Evolutionary conservation across 306 rosid genomes (phyloP).

Genomic region (Rosa chinensis): DNA sequence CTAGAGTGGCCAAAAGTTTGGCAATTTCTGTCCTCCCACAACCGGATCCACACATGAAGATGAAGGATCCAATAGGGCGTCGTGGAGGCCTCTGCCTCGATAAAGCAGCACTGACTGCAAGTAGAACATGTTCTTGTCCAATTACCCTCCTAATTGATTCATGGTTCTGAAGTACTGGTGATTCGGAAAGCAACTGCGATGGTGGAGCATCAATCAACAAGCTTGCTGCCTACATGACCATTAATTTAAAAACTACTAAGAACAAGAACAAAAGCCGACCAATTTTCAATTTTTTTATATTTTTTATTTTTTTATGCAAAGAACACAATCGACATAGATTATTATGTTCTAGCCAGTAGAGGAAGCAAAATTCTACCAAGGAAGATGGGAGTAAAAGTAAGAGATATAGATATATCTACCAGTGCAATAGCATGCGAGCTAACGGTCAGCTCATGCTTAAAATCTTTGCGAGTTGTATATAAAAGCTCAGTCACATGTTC

Average conservation of each 20-base stretch:
- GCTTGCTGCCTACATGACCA: slow-evolving; percentile 8
- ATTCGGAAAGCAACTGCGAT: slow-evolving; percentile 2
- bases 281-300: neutral
- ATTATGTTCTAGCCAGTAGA: neutral
- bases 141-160: slow-evolving; percentile 24
- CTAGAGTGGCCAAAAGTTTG: slow-evolving; percentile 14
- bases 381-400: neutral
- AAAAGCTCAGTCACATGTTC: slow-evolving; percentile 29
- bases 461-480: slow-evolving; percentile 22
- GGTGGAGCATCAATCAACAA: slow-evolving; percentile 14
- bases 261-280: neutral
- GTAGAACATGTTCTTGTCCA: slow-evolving; percentile 24
- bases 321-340: neutral
- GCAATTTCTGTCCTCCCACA: slow-evolving; percentile 25
- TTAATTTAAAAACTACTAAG: neutral
- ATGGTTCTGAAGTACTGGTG: slow-evolving; percentile 21
- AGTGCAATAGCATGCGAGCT: slow-evolving; percentile 1
- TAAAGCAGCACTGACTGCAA: slow-evolving; percentile 21
- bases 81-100: slow-evolving; percentile 19
- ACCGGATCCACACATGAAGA: slow-evolving; percentile 27
- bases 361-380: neutral
- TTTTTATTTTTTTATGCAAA: neutral
- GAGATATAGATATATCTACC: slow-evolving; percentile 14
- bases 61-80: slow-evolving; percentile 29
- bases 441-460: slow-evolving; percentile 21